Conservation (phyloP, 2,329 filamentous ascomycete species). For the Davidsoniella virescens region DNA sequence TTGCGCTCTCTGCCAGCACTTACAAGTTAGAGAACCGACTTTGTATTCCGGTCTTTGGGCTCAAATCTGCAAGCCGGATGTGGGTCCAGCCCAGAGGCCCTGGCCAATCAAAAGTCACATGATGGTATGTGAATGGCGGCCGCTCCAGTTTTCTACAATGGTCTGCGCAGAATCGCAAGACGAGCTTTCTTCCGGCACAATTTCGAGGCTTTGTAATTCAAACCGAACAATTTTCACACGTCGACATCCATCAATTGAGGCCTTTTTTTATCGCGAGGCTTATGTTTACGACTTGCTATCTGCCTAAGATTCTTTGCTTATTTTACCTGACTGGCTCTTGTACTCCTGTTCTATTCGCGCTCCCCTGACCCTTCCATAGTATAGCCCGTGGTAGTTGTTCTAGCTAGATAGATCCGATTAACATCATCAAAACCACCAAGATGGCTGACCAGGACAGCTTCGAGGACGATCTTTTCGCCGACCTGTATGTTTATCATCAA, state of each 20-base stretch:
- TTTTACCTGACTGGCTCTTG: background rate
- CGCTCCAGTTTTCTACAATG: background rate
- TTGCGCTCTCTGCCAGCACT: no score
- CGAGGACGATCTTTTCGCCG: constrained; percentile 89
- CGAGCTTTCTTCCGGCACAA: no score
- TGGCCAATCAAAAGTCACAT: constrained; percentile 1
- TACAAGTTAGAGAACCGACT: background rate
- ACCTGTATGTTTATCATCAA: constrained; percentile 50
- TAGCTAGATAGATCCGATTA: background rate
- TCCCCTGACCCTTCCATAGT: background rate
- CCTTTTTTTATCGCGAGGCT: no score
- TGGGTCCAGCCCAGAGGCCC: background rate
- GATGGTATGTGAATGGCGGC: background rate
- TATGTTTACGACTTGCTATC: no score
- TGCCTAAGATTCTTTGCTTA: background rate
- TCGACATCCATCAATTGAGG: no score
- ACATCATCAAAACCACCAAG: constrained; percentile 6
- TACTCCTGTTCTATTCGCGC: background rate
- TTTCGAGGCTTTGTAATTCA: no score
- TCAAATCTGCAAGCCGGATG: background rate
- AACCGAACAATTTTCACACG: no score
- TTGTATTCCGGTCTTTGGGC: background rate
- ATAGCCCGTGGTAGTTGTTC: no score
- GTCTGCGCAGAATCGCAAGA: no score
- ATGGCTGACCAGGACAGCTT: constrained; percentile 74